A percentile compares a stretch with the other conserved stretches of the same genome.
Conservation (phyloP, 148 eudicot genomes). For the Hydrangea macrophylla region DNA sequence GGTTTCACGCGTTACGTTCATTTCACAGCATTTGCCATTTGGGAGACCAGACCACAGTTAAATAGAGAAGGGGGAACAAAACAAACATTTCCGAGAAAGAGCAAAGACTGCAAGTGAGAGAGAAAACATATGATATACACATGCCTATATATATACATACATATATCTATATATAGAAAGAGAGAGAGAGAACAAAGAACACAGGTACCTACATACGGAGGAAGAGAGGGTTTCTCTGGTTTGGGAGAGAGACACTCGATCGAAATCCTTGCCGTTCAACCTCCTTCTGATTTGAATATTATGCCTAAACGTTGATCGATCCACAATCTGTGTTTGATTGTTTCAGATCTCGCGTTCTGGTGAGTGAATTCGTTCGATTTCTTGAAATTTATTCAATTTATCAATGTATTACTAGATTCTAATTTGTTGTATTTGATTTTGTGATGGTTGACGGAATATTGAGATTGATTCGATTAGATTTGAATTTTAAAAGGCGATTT, state of each 20-base stretch:
- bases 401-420: not conserved
- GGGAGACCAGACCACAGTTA: conserved; percentile 11
- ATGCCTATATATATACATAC: no score
- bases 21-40: no score
- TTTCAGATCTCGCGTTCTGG: conserved; percentile 26
- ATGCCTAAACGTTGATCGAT: not conserved
- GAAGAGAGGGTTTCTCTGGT: not conserved
- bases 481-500: not conserved
- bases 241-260: not conserved
- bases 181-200: not conserved
- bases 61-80: no score
- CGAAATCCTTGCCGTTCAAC: not conserved
- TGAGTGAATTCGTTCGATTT: conserved; percentile 6
- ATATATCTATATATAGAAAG: not conserved
- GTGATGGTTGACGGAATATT: not conserved
- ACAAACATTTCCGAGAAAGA: no score
- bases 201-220: no score
- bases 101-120: not conserved
- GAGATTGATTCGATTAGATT: not conserved
- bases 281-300: conserved; percentile 2
- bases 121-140: not conserved
- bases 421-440: not conserved
- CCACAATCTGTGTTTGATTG: not conserved
- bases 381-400: not conserved
- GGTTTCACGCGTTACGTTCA: not conserved